phyloP scores from a whole-genome alignment of 2,329 filamentous ascomycete species.

The Rosellinia necatrix region DNA sequence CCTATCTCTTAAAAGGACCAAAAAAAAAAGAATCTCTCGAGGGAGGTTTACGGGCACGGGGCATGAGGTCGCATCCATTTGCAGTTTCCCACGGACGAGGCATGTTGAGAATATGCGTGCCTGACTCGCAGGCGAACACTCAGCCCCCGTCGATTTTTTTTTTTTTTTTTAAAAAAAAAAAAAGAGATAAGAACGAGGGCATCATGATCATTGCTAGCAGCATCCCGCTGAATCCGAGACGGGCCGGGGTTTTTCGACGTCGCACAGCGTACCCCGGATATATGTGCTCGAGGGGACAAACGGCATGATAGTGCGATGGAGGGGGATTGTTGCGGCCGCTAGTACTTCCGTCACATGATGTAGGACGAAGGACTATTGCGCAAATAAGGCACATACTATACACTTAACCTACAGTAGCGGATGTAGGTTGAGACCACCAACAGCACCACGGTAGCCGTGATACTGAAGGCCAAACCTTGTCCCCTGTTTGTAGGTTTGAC shows the following conservation, averaged over 20 bases:
- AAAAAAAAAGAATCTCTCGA: too few relatives aligned
- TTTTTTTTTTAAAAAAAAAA: too few relatives aligned
- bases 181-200: too few relatives aligned
- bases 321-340: not conserved
- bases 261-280: not conserved
- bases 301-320: not conserved
- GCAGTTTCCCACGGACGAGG: not conserved
- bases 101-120: not conserved
- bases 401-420: too few relatives aligned
- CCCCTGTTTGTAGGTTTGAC: not conserved
- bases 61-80: not conserved
- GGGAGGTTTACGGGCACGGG: too few relatives aligned
- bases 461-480: not conserved
- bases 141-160: not conserved
- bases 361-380: too few relatives aligned
- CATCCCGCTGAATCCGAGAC: not conserved
- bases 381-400: not conserved
- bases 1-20: too few relatives aligned
- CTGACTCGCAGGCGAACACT: not conserved
- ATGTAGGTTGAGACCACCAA: not conserved
- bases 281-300: not conserved
- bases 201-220: not conserved
- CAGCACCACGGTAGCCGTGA: too few relatives aligned
- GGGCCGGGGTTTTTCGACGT: not conserved
- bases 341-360: not conserved